Evolutionary conservation across 805 yeast species (phyloP).

Genomic region (Candida gorgasii): DNA sequence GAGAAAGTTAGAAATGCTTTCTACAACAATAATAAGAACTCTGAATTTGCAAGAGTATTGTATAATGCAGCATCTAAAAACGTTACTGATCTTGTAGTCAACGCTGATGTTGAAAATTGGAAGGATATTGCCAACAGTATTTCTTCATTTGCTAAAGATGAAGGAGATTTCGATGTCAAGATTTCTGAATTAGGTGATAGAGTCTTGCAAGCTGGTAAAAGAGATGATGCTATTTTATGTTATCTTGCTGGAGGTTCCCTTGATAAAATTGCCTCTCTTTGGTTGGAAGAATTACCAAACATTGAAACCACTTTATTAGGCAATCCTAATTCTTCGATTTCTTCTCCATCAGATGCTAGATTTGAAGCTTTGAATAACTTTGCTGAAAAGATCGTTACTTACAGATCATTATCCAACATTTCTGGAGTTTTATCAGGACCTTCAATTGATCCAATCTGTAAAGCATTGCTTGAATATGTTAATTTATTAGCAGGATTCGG

Average conservation of each 20-base stretch:
- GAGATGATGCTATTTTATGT: slow-evolving; percentile 75
- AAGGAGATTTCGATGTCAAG: slow-evolving; percentile 51
- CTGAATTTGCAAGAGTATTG: slow-evolving; percentile 71
- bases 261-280: slow-evolving; percentile 74
- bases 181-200: slow-evolving; percentile 78
- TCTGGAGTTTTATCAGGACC: slow-evolving; percentile 40
- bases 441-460: slow-evolving; percentile 51
- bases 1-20: slow-evolving; percentile 71
- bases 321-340: slow-evolving; percentile 41
- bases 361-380: slow-evolving; percentile 77
- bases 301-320: slow-evolving; percentile 46
- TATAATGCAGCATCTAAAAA: slow-evolving; percentile 59
- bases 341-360: slow-evolving; percentile 79
- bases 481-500: slow-evolving; percentile 79
- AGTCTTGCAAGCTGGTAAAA: slow-evolving; percentile 44
- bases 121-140: slow-evolving; percentile 74
- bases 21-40: slow-evolving; percentile 55
- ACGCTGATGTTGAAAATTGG: slow-evolving; percentile 82
- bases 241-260: slow-evolving; percentile 81
- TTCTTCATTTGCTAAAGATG: slow-evolving; percentile 52
- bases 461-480: slow-evolving; percentile 78
- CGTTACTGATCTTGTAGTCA: slow-evolving; percentile 68
- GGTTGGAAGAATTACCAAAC: slow-evolving; percentile 71
- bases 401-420: slow-evolving; percentile 51
- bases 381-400: slow-evolving; percentile 81